These are phyloP conservation scores for Bertia moriformis DNA, from an alignment of 2,329 filamentous ascomycete species.

Conservation along the genomic window DNA sequence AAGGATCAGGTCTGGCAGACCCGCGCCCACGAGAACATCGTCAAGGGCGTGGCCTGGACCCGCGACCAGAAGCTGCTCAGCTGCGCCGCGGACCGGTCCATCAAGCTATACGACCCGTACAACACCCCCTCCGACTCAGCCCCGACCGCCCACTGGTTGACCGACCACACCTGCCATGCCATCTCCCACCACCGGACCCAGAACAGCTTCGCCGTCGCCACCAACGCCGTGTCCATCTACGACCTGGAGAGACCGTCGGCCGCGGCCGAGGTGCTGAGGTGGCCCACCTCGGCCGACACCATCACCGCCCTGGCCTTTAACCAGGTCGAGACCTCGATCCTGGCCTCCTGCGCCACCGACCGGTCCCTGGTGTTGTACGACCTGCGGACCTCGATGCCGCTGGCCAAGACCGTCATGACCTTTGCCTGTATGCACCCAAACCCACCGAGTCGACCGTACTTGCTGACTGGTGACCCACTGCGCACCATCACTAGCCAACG, in stretches of 20 bases:
- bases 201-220: slow-evolving; percentile 67
- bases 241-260: slow-evolving; percentile 70
- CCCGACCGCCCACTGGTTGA: slow-evolving; percentile 76
- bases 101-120: slow-evolving; percentile 88
- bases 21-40: slow-evolving; percentile 80
- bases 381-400: slow-evolving; percentile 68
- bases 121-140: slow-evolving; percentile 51
- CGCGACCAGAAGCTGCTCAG: slow-evolving; percentile 71
- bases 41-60: slow-evolving; percentile 85
- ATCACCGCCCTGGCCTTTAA: slow-evolving; percentile 84
- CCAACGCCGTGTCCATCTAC: slow-evolving; percentile 70
- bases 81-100: slow-evolving; percentile 70
- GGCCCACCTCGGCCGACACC: slow-evolving; percentile 81
- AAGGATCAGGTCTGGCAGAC: slow-evolving; percentile 62
- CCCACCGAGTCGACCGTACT: too few relatives aligned
- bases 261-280: slow-evolving; percentile 68
- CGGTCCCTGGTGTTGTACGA: slow-evolving; percentile 84
- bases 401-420: slow-evolving; percentile 67
- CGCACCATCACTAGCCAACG: too few relatives aligned
- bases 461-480: too few relatives aligned
- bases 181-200: slow-evolving; percentile 69
- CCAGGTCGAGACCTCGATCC: slow-evolving; percentile 78
- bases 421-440: too few relatives aligned
- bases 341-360: slow-evolving; percentile 75
- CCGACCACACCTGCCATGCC: slow-evolving; percentile 66